A percentile compares a stretch with the other conserved stretches of the same genome.
Conservation (phyloP, 495 filamentous ascomycete species). For the Aspergillus mulundensis region DNA sequence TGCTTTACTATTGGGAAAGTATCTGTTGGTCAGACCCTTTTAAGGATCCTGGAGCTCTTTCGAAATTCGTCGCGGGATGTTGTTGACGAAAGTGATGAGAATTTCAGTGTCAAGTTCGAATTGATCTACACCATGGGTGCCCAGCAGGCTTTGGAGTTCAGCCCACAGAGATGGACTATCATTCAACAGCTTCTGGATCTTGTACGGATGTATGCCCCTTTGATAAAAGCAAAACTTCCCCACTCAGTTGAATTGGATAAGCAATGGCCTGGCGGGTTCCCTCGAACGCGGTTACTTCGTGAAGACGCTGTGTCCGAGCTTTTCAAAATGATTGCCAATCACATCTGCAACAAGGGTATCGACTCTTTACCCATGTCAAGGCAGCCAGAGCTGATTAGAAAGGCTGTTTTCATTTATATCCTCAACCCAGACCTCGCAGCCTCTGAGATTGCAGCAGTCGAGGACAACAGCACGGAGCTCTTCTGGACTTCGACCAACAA, state of each 20-base stretch:
- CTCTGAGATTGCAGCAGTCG: background rate
- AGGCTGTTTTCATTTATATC: constrained; percentile 34
- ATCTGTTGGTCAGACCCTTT: constrained; percentile 29
- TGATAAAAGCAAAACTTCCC: background rate
- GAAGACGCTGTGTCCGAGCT: constrained; percentile 7
- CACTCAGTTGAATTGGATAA: background rate
- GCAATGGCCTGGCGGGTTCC: constrained; percentile 17
- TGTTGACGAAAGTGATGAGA: constrained; percentile 66
- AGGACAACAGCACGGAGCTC: constrained; percentile 3
- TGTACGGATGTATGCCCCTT: constrained; percentile 22
- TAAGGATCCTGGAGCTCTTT: constrained; percentile 15
- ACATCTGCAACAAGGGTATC: constrained; percentile 20
- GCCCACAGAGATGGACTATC: constrained; percentile 55
- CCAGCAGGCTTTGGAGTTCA: constrained; percentile 51
- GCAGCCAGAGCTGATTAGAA: constrained; percentile 30
- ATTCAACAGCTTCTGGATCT: constrained; percentile 53
- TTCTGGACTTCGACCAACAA: constrained; percentile 33
- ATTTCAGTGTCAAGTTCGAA: constrained; percentile 56
- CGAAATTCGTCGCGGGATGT: constrained; percentile 44
- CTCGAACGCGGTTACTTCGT: constrained; percentile 20
- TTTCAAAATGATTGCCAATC: constrained; percentile 6
- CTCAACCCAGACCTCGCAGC: constrained; percentile 22
- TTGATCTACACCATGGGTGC: constrained; percentile 65
- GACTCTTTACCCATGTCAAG: constrained; percentile 13
- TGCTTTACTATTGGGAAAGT: constrained; percentile 21